Evolutionary conservation across 768 basidiomycete species (phyloP).

Genomic region (Udeniomyces megalosporus): DNA sequence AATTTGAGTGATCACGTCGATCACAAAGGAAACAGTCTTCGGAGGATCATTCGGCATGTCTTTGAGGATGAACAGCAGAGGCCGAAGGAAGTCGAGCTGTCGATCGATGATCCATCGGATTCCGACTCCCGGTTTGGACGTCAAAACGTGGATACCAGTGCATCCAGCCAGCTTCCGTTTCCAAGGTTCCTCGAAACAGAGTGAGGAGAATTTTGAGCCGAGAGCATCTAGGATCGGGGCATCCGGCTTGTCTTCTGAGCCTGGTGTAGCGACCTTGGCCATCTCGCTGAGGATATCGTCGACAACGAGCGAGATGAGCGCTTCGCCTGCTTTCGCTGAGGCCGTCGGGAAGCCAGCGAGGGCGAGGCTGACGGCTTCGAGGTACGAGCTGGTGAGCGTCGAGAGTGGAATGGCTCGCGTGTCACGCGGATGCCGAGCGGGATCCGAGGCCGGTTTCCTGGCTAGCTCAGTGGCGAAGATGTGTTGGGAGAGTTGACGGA

Average conservation of each 20-base stretch:
- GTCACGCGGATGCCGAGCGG: not conserved
- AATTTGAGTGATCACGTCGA: conserved; percentile 46
- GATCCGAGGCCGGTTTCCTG: conserved; percentile 11
- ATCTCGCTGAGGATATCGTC: conserved; percentile 35
- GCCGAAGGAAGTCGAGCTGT: conserved; percentile 76
- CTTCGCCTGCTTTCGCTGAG: conserved; percentile 1
- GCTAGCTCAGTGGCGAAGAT: conserved; percentile 59
- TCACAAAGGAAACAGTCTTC: conserved; percentile 58
- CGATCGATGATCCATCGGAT: conserved; percentile 67
- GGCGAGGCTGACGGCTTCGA: conserved; percentile 12
- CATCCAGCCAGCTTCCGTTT: conserved; percentile 76
- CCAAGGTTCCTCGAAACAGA: conserved; percentile 88
- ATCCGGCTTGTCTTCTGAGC: conserved; percentile 2
- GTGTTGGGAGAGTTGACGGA: conserved; percentile 50
- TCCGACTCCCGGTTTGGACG: conserved; percentile 51
- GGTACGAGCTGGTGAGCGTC: conserved; percentile 3
- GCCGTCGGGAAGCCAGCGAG: conserved; percentile 7
- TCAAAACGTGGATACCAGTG: conserved; percentile 65
- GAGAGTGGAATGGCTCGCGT: not conserved
- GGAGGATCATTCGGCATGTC: conserved; percentile 85
- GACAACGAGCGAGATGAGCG: conserved; percentile 16
- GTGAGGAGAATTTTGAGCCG: conserved; percentile 59
- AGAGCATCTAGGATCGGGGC: conserved; percentile 55
- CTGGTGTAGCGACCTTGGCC: not conserved
- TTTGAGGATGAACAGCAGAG: conserved; percentile 77